A percentile compares a stretch with the other conserved stretches of the same genome.
phyloP scores from a whole-genome alignment of 2,329 filamentous ascomycete species.

The Trichoderma koningii region DNA sequence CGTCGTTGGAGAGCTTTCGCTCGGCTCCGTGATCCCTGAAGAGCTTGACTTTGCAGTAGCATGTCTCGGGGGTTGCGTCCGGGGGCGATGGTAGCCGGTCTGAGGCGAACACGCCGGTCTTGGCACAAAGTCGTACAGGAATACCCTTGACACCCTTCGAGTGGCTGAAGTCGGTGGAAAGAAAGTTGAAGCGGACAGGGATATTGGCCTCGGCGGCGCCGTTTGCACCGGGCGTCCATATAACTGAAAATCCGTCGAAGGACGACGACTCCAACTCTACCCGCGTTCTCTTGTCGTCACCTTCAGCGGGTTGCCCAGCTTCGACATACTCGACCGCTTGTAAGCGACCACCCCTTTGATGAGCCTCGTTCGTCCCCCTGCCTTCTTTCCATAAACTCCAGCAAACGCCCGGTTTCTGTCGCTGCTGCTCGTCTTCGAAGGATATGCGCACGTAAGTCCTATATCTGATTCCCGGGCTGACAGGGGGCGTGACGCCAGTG shows the following conservation, averaged over 20 bases:
- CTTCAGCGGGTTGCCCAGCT: slow-evolving; percentile 58
- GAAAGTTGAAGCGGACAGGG: slow-evolving; percentile 94
- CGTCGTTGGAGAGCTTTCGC: slow-evolving; percentile 90
- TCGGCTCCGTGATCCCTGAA: slow-evolving; percentile 96
- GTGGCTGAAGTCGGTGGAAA: slow-evolving; percentile 98
- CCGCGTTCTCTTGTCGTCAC: slow-evolving; percentile 66
- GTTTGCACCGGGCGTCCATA: slow-evolving; percentile 76
- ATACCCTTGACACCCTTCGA: slow-evolving; percentile 99
- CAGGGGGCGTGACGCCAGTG: slow-evolving; percentile 63
- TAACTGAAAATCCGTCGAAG: slow-evolving; percentile 91
- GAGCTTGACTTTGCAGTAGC: slow-evolving; percentile 95
- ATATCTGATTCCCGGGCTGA: slow-evolving; percentile 67
- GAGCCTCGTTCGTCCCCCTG: slow-evolving; percentile 90
- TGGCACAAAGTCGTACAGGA: slow-evolving; percentile 87
- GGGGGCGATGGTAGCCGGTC: slow-evolving; percentile 52
- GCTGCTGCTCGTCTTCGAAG: slow-evolving; percentile 94
- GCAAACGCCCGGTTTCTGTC: slow-evolving; percentile 76
- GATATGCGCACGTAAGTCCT: slow-evolving; percentile 93
- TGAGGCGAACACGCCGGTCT: slow-evolving; percentile 70
- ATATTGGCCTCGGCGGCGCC: slow-evolving; percentile 76
- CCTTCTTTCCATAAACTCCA: slow-evolving; percentile 96
- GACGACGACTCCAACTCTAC: slow-evolving; percentile 75
- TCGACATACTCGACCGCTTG: slow-evolving; percentile 95
- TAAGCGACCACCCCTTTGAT: slow-evolving; percentile 87
- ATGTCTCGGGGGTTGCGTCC: slow-evolving; percentile 66